Evolutionary conservation across 2,329 filamentous ascomycete genomes (phyloP).

Genomic region (Fusarium chaquense): DNA sequence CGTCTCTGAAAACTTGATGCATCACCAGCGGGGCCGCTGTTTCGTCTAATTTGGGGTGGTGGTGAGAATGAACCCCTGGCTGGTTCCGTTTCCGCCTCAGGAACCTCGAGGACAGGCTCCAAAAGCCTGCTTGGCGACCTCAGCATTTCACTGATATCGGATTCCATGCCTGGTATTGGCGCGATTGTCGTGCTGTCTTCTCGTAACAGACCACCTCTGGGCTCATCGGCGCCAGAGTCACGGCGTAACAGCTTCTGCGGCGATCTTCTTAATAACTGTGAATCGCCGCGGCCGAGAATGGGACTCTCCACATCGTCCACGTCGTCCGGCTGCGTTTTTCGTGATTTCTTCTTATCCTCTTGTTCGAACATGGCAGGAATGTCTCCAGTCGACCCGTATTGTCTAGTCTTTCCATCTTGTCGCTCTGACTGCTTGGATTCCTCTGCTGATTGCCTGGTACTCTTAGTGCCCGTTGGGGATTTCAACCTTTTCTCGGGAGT

Average conservation of each 20-base stretch:
- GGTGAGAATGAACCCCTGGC: constrained; percentile 24
- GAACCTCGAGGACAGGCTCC: constrained; percentile 64
- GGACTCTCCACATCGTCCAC: constrained; percentile 55
- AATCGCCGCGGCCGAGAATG: constrained; percentile 51
- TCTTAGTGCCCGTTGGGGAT: constrained; percentile 4
- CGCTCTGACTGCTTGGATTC: constrained; percentile 11
- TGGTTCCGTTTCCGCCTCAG: constrained; percentile 58
- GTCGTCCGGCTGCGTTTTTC: constrained; percentile 43
- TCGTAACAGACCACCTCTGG: constrained; percentile 48
- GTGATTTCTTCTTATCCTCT: constrained; percentile 43
- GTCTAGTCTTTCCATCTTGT: neutral
- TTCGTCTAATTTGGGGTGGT: constrained; percentile 52
- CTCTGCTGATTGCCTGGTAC: neutral
- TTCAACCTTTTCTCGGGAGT: constrained; percentile 6
- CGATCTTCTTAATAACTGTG: constrained; percentile 26
- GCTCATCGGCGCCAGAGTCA: constrained; percentile 50
- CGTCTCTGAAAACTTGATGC: constrained; percentile 55
- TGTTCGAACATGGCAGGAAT: constrained; percentile 39
- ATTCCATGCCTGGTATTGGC: constrained; percentile 38
- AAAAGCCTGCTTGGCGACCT: constrained; percentile 60
- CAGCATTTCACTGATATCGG: constrained; percentile 55
- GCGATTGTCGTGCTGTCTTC: constrained; percentile 48
- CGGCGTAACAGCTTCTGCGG: constrained; percentile 49
- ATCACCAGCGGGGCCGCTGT: constrained; percentile 53
- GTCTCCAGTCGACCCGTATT: constrained; percentile 28